Evolutionary conservation across 2,329 filamentous ascomycete species (phyloP).

Genomic region (Botrytis cinerea): DNA sequence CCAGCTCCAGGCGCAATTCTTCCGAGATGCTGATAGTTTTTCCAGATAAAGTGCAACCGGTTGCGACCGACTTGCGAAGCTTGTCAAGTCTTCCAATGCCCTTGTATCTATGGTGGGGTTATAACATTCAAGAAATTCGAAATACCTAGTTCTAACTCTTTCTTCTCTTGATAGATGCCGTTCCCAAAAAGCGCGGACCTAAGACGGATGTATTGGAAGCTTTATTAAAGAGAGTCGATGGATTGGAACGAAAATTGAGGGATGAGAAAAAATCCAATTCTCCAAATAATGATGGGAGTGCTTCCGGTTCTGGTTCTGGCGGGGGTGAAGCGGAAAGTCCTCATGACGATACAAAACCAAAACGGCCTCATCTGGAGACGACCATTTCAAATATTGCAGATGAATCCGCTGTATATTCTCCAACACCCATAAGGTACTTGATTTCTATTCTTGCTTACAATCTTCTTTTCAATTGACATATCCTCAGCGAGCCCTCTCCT

Average conservation of each 20-base stretch:
- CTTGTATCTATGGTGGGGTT: slow-evolving; percentile 82
- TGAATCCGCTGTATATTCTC: slow-evolving; percentile 49
- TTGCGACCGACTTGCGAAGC: slow-evolving; percentile 83
- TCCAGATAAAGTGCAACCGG: slow-evolving; percentile 88
- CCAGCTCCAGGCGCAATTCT: slow-evolving; percentile 28
- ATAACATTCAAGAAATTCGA: background rate
- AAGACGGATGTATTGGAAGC: slow-evolving; percentile 90
- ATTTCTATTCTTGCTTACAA: slow-evolving; percentile 9
- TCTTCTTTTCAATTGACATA: background rate
- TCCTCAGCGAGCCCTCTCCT: slow-evolving; percentile 49
- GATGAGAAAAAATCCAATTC: slow-evolving; percentile 56
- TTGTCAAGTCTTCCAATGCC: slow-evolving; percentile 85
- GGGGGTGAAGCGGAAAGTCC: slow-evolving; percentile 32
- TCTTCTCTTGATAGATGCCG: slow-evolving; percentile 63
- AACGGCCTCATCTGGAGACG: slow-evolving; percentile 44
- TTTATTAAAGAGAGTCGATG: slow-evolving; percentile 80
- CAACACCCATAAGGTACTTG: slow-evolving; percentile 45
- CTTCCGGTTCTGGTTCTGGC: slow-evolving; percentile 25
- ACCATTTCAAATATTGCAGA: slow-evolving; percentile 40
- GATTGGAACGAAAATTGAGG: slow-evolving; percentile 77
- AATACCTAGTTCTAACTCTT: slow-evolving; percentile 21
- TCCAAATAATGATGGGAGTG: slow-evolving; percentile 32
- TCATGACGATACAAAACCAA: slow-evolving; percentile 44
- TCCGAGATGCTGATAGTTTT: slow-evolving; percentile 31
- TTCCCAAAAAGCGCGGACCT: slow-evolving; percentile 85